Percentiles rank a stretch among this genome's conserved stretches.
Evolutionary conservation across 2,329 filamentous ascomycete genomes (phyloP).

Genomic region (Diplodia sapinea): DNA sequence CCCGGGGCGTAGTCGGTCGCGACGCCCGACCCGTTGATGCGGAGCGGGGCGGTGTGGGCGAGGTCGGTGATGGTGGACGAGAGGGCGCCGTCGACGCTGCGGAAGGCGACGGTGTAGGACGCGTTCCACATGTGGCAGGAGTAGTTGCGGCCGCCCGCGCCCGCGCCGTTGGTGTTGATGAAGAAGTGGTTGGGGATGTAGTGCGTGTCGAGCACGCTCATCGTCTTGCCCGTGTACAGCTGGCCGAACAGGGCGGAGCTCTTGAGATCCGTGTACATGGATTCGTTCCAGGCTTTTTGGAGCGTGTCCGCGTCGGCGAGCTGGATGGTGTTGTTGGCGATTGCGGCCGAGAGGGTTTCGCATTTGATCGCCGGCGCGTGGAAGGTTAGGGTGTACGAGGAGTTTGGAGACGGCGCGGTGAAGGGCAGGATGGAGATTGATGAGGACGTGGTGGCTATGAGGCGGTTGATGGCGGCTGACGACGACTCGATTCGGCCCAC

Average conservation of each 20-base stretch:
- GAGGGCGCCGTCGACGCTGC: neutral
- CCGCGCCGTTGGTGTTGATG: neutral
- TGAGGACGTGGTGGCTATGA: neutral
- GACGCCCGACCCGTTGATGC: neutral
- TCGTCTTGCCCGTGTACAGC: neutral
- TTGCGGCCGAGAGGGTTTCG: neutral
- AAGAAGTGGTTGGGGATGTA: neutral
- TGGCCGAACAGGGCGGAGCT: neutral
- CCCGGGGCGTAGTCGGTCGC: neutral
- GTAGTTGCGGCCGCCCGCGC: neutral
- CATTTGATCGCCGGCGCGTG: slow-evolving; percentile 9
- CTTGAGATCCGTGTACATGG: neutral
- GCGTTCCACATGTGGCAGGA: slow-evolving; percentile 14
- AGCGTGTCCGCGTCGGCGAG: neutral
- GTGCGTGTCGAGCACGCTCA: neutral
- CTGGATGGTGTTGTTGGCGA: neutral
- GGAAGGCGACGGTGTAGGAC: neutral
- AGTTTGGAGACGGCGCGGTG: neutral
- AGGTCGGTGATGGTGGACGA: neutral
- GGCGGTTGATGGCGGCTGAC: slow-evolving; percentile 2
- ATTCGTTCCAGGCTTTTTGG: neutral
- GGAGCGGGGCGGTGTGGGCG: neutral
- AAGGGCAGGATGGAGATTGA: neutral
- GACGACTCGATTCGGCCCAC: neutral
- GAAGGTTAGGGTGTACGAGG: neutral